Evolutionary conservation across 306 rosid genomes (phyloP), one percentile per base, ranked within the genome.

Genomic region (Cicer yamashitae): DNA sequence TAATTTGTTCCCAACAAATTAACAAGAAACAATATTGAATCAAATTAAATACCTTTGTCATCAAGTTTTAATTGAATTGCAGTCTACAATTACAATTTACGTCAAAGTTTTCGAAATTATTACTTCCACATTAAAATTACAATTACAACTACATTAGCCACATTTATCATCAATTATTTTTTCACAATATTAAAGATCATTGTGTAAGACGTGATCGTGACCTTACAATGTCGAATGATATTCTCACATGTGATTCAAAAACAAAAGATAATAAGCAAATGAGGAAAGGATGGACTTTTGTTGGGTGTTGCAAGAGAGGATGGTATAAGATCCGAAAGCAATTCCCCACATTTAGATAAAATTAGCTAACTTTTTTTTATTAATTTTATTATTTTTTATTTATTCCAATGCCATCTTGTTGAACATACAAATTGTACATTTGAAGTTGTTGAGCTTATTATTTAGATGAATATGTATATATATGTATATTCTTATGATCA

Each of bases 281-380:
- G 51, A 25, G 10, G 10, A 68, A 59, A 6, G 76, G 72, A 18
- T 83, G 86, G 86, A 57, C 6, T 0, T 54, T 79, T 10, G 71
- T 79, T 9, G 84, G 86, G 39, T 63, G 12, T 79, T 75, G 46
- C 13, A 83, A 83, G 81, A 79, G 15, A 75, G 43, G 67, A 5
- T 83, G 87, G 87, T 83, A 83, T 63, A 83, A 75, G 48, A 40
- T 79, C 7, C 79, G 87, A 39, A 83, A n/a, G 71, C 62, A 51
- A 13, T 20, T 83, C 7, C 61, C 7, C 54, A 48, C 10, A 1
- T 81, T 11, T 70, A 51, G 45, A 8, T 11, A 59, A 59, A 25
- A 3, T 30, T 30, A 30, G 43, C 43, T 30, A 0, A 2, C 22
- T 47, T 11, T 46, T 46, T 1, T 7, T 7, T 7, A 41, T 41